Evolutionary conservation across 768 basidiomycete species (phyloP).

Genomic region (Serendipita sp.): DNA sequence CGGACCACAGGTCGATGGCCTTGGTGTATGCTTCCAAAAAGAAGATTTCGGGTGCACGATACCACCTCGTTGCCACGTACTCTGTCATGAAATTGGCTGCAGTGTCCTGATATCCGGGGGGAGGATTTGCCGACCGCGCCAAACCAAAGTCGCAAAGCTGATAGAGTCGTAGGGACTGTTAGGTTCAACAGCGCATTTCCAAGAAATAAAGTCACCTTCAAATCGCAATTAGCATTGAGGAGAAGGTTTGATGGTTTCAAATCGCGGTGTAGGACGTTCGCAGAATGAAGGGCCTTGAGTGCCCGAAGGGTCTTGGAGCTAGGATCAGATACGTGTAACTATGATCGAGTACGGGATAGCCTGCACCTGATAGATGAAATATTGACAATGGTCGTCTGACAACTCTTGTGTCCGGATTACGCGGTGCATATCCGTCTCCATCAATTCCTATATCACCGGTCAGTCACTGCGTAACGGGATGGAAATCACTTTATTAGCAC

Average conservation of each 20-base stretch:
- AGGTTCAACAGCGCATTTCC: background rate
- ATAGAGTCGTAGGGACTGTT: background rate
- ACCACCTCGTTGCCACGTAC: constrained; percentile 98
- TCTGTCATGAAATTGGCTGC: constrained; percentile 77
- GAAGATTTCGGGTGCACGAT: constrained; percentile 97
- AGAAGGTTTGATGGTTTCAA: constrained; percentile 93
- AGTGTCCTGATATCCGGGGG: constrained; percentile 56
- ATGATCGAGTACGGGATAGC: too few relatives aligned
- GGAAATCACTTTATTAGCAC: background rate
- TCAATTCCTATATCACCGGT: constrained; percentile 27
- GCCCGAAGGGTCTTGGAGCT: constrained; percentile 61
- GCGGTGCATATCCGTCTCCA: constrained; percentile 91
- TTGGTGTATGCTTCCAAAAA: constrained; percentile 27
- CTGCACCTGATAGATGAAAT: constrained; percentile 81
- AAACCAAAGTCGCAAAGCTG: constrained; percentile 81
- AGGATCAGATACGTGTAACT: background rate
- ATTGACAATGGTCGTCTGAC: constrained; percentile 90
- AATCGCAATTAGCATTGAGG: constrained; percentile 90
- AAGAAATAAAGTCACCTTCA: constrained; percentile 56
- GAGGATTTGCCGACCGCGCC: constrained; percentile 61
- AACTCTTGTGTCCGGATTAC: constrained; percentile 92
- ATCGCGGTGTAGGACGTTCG: constrained; percentile 89
- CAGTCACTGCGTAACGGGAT: constrained; percentile 23
- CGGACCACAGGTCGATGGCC: constrained; percentile 71
- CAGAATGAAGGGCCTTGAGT: constrained; percentile 86